Evolutionary conservation across 352 stramenopile genomes (phyloP), one percentile per base, ranked within the genome.

Genomic region (Elongisporangium prolatum): DNA sequence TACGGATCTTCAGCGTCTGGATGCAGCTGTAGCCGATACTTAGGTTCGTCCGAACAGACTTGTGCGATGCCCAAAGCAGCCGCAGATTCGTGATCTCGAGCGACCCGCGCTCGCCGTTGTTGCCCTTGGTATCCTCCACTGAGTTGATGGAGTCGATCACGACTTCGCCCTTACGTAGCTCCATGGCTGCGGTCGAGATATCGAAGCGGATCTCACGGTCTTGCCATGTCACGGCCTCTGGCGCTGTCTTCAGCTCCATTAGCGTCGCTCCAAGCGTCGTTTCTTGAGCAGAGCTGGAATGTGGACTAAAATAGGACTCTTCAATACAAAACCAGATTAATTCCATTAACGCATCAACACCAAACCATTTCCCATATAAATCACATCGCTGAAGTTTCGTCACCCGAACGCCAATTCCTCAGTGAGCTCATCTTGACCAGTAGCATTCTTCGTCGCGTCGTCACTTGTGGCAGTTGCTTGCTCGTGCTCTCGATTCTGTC

Each of bases 101-200:
- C 21, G 76, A 86, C 11, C 89, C 92, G 60, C 88, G 76, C 52
- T 97, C 88, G 63, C 92, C 92, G 68, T 97, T 97, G 74, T 98
- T 98, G 44, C 90, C 92, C 67, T 98, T 98, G 10, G 92, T 98
- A 64, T 98, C 92, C 63, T 98, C 92, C 8, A 98, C 92, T 11
- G 83, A 96, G 69, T 97, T 97, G 71, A 98, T 98, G 53, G 82
- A 79, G 66, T 98, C 92, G 48, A 97, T 90, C 16, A 90, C 61
- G 13, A 72, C 67, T 63, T 97, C 88, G 34, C 89, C 88, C 52
- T 87, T 88, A 54, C 86, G 80, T n/a, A 86, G 63, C 25, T 87
- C 67, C 67, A 96, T 86, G 17, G 69, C 72, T 7, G 65, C 64
- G 5, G 64, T 59, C 17, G 78, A 75, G 9, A 89, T 76, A 52